Percentiles rank a stretch among this genome's conserved stretches.
Evolutionary conservation across 805 yeast species (phyloP).

Genomic region (Candida maesae): DNA sequence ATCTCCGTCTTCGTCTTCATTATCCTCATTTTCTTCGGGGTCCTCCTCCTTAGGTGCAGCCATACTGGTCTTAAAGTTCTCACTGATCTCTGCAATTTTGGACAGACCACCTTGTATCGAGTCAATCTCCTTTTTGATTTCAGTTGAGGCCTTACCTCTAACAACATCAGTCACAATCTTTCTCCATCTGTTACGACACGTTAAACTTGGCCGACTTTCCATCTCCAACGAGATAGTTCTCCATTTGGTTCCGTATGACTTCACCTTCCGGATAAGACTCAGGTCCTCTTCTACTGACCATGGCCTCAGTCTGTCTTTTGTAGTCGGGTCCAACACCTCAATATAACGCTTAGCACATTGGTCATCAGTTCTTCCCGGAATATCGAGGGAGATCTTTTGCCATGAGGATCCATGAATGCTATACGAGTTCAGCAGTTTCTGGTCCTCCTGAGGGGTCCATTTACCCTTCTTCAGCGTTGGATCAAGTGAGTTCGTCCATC

Average conservation of each 20-base stretch:
- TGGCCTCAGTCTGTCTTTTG: slow-evolving; percentile 69
- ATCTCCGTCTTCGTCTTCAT: slow-evolving; percentile 2
- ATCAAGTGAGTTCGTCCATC: slow-evolving; percentile 85
- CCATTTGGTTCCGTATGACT: slow-evolving; percentile 83
- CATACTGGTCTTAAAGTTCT: slow-evolving; percentile 16
- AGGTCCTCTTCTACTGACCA: slow-evolving; percentile 83
- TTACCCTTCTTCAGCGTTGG: slow-evolving; percentile 79
- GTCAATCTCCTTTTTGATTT: slow-evolving; percentile 57
- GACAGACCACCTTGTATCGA: slow-evolving; percentile 39
- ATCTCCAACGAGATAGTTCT: slow-evolving; percentile 68
- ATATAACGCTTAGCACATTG: slow-evolving; percentile 91
- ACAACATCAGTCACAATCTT: slow-evolving; percentile 75
- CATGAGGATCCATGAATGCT: slow-evolving; percentile 73
- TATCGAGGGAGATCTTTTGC: slow-evolving; percentile 75
- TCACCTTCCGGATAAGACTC: slow-evolving; percentile 60
- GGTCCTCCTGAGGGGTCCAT: slow-evolving; percentile 85
- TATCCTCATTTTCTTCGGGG: too few relatives aligned
- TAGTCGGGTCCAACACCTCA: slow-evolving; percentile 81
- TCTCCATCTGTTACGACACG: slow-evolving; percentile 92
- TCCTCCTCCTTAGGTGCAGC: slow-evolving; percentile 6
- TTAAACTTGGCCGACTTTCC: slow-evolving; percentile 78
- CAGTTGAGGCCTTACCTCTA: slow-evolving; percentile 55
- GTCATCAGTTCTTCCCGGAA: slow-evolving; percentile 86
- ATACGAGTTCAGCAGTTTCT: slow-evolving; percentile 57
- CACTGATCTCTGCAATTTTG: slow-evolving; percentile 24